Percentiles rank a stretch among this genome's conserved stretches.
These are phyloP conservation scores for Oenanthe javanica DNA, from an alignment of 140 eudicot genomes.

Conservation along the genomic window DNA sequence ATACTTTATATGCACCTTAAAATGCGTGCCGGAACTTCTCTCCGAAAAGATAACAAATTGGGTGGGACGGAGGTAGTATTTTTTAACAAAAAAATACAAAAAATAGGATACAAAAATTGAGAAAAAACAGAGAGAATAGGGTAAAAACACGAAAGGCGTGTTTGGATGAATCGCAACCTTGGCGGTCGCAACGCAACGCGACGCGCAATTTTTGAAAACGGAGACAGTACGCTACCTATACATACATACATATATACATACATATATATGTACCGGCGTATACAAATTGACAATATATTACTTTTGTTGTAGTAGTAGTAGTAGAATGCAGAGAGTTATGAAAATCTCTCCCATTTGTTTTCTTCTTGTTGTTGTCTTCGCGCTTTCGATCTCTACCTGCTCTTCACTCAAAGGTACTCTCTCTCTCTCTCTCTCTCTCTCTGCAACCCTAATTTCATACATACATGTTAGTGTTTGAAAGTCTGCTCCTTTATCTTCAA, in stretches of 20 bases:
- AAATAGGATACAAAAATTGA: too few relatives aligned
- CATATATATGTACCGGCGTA: background rate
- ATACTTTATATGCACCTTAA: too few relatives aligned
- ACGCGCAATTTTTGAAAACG: background rate
- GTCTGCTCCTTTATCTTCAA: background rate
- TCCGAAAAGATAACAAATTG: too few relatives aligned
- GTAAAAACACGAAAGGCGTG: background rate
- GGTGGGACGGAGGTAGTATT: too few relatives aligned
- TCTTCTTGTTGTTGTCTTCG: background rate
- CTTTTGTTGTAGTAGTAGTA: too few relatives aligned
- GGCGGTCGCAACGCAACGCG: background rate
- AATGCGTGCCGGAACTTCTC: too few relatives aligned
- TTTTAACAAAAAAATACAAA: too few relatives aligned
- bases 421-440: background rate
- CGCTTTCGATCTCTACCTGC: background rate
- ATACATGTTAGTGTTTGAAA: background rate
- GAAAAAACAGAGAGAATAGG: too few relatives aligned
- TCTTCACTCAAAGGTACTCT: background rate
- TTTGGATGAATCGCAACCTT: background rate
- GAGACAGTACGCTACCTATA: background rate
- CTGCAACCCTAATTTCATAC: background rate
- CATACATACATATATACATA: too few relatives aligned
- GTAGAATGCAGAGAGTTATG: background rate
- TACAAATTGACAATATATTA: background rate
- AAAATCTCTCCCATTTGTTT: background rate